phyloP scores from a whole-genome alignment of 2,329 filamentous ascomycete genomes.

The Stemphylium lycopersici region DNA sequence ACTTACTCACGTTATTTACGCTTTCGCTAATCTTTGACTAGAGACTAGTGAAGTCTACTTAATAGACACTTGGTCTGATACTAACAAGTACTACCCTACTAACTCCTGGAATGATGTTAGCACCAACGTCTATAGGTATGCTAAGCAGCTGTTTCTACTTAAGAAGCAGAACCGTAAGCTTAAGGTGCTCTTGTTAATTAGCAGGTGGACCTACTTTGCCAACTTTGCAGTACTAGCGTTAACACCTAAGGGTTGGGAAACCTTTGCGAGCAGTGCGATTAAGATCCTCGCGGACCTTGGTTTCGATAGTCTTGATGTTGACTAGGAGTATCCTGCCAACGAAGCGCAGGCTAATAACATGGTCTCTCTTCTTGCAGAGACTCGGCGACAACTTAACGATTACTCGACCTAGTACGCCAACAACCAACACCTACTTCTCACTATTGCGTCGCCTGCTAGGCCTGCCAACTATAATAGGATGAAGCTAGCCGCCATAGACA shows the following conservation, averaged over 20 bases:
- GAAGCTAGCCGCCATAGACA: slow-evolving; percentile 53
- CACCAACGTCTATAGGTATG: slow-evolving; percentile 47
- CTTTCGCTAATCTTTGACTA: slow-evolving; percentile 45
- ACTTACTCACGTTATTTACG: slow-evolving; percentile 49
- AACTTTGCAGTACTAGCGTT: slow-evolving; percentile 44
- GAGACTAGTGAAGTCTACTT: slow-evolving; percentile 48
- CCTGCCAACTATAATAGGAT: slow-evolving; percentile 53
- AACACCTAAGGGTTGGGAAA: slow-evolving; percentile 36
- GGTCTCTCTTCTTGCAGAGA: slow-evolving; percentile 40
- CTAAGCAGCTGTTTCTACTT: slow-evolving; percentile 45
- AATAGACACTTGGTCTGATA: slow-evolving; percentile 46
- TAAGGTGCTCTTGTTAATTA: slow-evolving; percentile 47
- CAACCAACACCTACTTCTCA: slow-evolving; percentile 53
- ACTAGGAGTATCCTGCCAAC: slow-evolving; percentile 47
- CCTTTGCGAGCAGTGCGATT: slow-evolving; percentile 44
- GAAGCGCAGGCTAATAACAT: slow-evolving; percentile 42
- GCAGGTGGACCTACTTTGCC: slow-evolving; percentile 48
- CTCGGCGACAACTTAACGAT: slow-evolving; percentile 46
- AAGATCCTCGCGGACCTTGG: slow-evolving; percentile 42
- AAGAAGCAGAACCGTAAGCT: slow-evolving; percentile 48
- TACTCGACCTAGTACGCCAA: slow-evolving; percentile 50
- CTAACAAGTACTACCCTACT: slow-evolving; percentile 47
- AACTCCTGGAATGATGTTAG: slow-evolving; percentile 50
- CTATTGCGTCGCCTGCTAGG: slow-evolving; percentile 53
- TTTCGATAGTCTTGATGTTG: slow-evolving; percentile 48